A percentile compares a stretch with the other conserved stretches of the same genome.
These are phyloP conservation scores for Coemansia sp. DNA, from an alignment of 192 early-diverging fungal species.

Conservation along the genomic window DNA sequence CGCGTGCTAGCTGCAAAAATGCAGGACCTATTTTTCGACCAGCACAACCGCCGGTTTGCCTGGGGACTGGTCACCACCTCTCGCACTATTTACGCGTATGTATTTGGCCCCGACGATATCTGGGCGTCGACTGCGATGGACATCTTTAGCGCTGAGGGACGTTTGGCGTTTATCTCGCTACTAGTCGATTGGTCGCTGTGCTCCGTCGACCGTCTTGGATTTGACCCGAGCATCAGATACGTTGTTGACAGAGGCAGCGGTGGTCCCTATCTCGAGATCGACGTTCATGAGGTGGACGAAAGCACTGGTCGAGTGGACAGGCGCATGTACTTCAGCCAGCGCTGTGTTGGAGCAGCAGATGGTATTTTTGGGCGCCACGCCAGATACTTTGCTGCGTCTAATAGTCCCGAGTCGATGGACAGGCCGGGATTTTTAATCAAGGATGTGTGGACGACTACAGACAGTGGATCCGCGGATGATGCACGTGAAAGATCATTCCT, in stretches of 20 bases:
- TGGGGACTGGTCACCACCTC: constrained; percentile 15
- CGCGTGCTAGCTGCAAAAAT: neutral
- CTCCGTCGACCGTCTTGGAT: constrained; percentile 11
- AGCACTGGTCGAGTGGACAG: neutral
- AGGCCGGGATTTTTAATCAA: constrained; percentile 21
- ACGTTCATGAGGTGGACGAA: neutral
- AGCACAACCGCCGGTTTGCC: constrained; percentile 21
- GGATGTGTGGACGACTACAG: constrained; percentile 27
- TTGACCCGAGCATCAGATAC: constrained; percentile 11
- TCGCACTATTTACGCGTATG: neutral
- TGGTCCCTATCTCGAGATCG: neutral
- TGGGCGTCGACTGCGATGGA: neutral
- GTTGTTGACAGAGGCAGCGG: neutral
- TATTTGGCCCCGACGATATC: neutral
- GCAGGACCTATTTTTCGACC: constrained; percentile 1
- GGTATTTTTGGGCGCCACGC: constrained; percentile 12
- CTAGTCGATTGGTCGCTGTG: constrained; percentile 24
- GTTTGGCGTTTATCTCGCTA: constrained; percentile 1
- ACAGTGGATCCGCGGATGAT: constrained; percentile 12
- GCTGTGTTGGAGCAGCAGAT: neutral
- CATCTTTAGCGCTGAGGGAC: neutral
- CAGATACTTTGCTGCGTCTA: constrained; percentile 15
- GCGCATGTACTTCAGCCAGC: neutral
- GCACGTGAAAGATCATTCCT: neutral
- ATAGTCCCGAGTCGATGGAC: neutral